Percentiles rank a stretch among this genome's conserved stretches.
Evolutionary conservation across 2,329 filamentous ascomycete species (phyloP).

Genomic region (Diaporthe longicolla): DNA sequence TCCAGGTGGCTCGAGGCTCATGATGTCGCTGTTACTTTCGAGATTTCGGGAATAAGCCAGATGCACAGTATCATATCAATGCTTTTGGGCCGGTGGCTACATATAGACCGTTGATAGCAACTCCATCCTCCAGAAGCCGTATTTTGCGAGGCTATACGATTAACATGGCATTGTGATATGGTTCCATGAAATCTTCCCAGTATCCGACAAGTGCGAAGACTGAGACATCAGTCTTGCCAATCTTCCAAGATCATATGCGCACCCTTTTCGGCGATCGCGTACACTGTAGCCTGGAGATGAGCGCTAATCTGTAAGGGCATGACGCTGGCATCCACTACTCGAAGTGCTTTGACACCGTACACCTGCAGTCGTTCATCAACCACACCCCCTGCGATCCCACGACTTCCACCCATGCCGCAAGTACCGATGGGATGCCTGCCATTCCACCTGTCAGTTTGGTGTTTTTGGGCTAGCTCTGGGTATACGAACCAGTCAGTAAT

Average conservation of each 20-base stretch:
- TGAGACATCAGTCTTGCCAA: neutral
- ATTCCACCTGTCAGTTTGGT: constrained; percentile 43
- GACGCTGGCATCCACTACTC: constrained; percentile 63
- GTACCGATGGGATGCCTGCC: constrained; percentile 54
- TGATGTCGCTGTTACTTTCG: too few species aligned
- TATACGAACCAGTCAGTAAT: constrained; percentile 8
- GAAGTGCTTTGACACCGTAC: constrained; percentile 60
- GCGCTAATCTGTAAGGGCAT: constrained; percentile 62
- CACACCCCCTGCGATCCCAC: constrained; percentile 55
- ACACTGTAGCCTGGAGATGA: constrained; percentile 65
- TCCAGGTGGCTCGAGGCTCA: too few species aligned
- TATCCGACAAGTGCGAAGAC: neutral
- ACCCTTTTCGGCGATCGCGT: constrained; percentile 64
- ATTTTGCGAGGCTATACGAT: too few species aligned
- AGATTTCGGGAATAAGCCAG: too few species aligned
- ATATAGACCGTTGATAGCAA: too few species aligned
- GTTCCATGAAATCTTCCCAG: neutral
- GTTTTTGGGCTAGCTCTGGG: accelerated
- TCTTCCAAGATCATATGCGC: constrained; percentile 48
- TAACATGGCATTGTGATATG: neutral
- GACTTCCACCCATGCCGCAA: constrained; percentile 59
- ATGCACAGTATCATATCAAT: too few species aligned
- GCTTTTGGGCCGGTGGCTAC: too few species aligned
- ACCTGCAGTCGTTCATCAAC: constrained; percentile 60
- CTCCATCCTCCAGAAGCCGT: too few species aligned